Conservation (phyloP, 2,329 filamentous ascomycete genomes). For the Tolypocladium endophyticum region DNA sequence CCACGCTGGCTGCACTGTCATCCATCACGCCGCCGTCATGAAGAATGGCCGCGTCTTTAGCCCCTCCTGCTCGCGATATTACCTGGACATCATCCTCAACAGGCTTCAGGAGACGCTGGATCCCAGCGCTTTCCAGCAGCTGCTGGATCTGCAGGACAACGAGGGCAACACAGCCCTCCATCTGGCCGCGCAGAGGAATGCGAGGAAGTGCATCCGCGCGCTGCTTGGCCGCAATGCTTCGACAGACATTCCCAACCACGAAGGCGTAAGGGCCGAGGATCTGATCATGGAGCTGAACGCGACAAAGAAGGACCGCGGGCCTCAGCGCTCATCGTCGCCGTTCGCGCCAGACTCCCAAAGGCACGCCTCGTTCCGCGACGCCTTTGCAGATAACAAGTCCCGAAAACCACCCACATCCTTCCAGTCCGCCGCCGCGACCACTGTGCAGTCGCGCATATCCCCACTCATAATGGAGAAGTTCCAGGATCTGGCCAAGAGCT, state of each 20-base stretch:
- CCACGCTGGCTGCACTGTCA: conserved; percentile 72
- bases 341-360: conserved; percentile 53
- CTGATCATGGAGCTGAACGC: conserved; percentile 69
- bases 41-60: conserved; percentile 73
- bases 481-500: conserved; percentile 56
- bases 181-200: conserved; percentile 67
- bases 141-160: conserved; percentile 74
- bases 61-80: conserved; percentile 83
- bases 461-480: conserved; percentile 63
- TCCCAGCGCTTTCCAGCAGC: conserved; percentile 61
- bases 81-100: conserved; percentile 83
- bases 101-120: conserved; percentile 71
- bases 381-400: conserved; percentile 29
- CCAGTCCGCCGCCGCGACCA: conserved; percentile 56
- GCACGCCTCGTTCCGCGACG: conserved; percentile 43
- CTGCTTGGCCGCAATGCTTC: conserved; percentile 70
- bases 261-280: conserved; percentile 75
- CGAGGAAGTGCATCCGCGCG: conserved; percentile 79
- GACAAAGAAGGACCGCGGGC: conserved; percentile 53
- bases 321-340: conserved; percentile 65
- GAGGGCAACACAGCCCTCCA: conserved; percentile 81
- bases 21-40: conserved; percentile 87
- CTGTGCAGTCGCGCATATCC: conserved; percentile 58
- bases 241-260: conserved; percentile 71
- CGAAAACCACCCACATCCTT: conserved; percentile 33